These are phyloP conservation scores for Sarocladium oryzae DNA, from an alignment of 2,329 filamentous ascomycete species.

Conservation along the genomic window DNA sequence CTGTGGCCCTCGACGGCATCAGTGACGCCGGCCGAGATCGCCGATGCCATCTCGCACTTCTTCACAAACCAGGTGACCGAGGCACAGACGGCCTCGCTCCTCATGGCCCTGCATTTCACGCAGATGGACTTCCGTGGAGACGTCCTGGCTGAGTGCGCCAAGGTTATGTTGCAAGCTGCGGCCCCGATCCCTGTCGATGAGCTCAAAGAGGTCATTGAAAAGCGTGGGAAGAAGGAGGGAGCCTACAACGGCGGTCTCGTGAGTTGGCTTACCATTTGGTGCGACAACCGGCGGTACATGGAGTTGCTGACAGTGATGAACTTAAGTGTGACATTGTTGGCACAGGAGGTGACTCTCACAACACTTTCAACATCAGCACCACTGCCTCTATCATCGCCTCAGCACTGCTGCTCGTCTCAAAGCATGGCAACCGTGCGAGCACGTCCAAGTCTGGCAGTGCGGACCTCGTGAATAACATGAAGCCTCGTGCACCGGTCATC, in stretches of 20 bases:
- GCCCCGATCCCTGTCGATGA: constrained; percentile 60
- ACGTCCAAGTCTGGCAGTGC: constrained; percentile 95
- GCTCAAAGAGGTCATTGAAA: constrained; percentile 55
- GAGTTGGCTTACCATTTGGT: constrained; percentile 26
- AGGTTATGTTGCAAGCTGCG: constrained; percentile 76
- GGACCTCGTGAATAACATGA: constrained; percentile 75
- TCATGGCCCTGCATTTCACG: constrained; percentile 90
- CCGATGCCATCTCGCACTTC: constrained; percentile 81
- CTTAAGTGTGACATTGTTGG: constrained; percentile 85
- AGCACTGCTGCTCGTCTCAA: constrained; percentile 76
- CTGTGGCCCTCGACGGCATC: constrained; percentile 55
- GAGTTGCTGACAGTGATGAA: constrained; percentile 11
- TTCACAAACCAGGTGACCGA: constrained; percentile 88
- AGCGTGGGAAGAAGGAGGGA: constrained; percentile 59
- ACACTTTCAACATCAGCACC: constrained; percentile 97
- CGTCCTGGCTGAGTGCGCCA: constrained; percentile 78
- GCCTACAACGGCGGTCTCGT: constrained; percentile 78
- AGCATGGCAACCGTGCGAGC: constrained; percentile 93
- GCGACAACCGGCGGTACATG: background rate
- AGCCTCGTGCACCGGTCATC: constrained; percentile 67
- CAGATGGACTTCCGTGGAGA: constrained; percentile 76
- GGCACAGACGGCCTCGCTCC: constrained; percentile 77
- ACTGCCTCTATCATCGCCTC: constrained; percentile 90
- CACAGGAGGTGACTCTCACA: constrained; percentile 91
- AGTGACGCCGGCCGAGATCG: constrained; percentile 75